Evolutionary conservation across 2,329 filamentous ascomycete species (phyloP).

Genomic region (Epichloe gansuensis): DNA sequence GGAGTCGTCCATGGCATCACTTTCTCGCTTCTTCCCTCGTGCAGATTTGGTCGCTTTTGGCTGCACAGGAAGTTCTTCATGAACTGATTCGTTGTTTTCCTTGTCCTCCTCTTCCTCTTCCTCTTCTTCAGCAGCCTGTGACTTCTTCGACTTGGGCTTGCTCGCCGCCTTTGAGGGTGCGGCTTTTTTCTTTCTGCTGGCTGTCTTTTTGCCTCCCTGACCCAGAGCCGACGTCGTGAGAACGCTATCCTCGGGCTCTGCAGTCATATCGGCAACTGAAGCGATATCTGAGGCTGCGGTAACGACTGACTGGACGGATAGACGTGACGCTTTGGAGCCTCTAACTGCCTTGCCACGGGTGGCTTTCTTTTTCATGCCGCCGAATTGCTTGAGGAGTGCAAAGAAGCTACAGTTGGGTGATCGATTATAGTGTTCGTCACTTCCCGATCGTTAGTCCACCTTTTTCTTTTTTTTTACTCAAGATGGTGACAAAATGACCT

Average conservation of each 20-base stretch:
- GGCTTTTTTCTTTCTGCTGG: conserved; percentile 39
- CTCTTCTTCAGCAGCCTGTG: conserved; percentile 25
- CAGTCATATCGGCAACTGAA: conserved; percentile 34
- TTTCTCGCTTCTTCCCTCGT: conserved; percentile 50
- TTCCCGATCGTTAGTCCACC: conserved; percentile 23
- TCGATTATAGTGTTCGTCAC: conserved; percentile 74
- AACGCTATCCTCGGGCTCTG: conserved; percentile 44
- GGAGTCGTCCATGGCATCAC: conserved; percentile 43
- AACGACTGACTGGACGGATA: conserved; percentile 44
- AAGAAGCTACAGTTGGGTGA: conserved; percentile 78
- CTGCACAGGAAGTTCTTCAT: conserved; percentile 14
- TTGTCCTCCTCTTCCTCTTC: conserved; percentile 8
- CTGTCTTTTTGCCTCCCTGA: conserved; percentile 42
- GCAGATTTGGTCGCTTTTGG: conserved; percentile 25
- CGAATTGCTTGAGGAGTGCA: conserved; percentile 45
- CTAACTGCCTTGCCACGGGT: conserved; percentile 39
- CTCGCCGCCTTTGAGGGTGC: conserved; percentile 28
- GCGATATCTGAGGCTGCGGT: conserved; percentile 37
- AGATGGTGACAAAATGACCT: conserved; percentile 20
- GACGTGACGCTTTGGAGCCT: conserved; percentile 56
- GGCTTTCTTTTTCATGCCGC: conserved; percentile 40
- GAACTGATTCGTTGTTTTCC: conserved; percentile 20
- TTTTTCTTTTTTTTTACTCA: too few relatives aligned
- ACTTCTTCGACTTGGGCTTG: conserved; percentile 32
- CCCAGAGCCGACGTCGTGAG: conserved; percentile 47